Base-by-base conservation (phyloP, 352 stramenopile genomes). In the Phytopythium litorale region DNA sequence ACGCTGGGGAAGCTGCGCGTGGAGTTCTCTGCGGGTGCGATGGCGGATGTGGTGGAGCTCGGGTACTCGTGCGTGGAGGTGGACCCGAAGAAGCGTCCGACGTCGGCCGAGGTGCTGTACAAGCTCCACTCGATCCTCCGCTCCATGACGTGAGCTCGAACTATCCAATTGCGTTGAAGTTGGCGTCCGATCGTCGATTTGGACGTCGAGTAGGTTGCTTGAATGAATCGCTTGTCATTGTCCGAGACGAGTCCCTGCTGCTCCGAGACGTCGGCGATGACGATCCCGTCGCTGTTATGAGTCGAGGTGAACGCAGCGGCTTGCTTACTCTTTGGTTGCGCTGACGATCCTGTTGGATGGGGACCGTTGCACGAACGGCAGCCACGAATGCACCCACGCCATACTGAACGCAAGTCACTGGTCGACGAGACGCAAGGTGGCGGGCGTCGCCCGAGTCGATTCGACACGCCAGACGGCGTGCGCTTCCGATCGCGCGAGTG, bases 91-190 rank as follows among this genome's bases (percentile, higher is more conserved):
- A 59, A 66, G 3, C 70, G 70, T n/a, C 70, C 70, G 28, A 77
- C 56, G 5, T 63, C 66, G 1, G 62, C 70, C 25, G 64, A 82
- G 45, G 70, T 64, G 37, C 53, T 80, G 30, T 73, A 79, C 67
- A 62, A 45, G 25, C 67, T 87, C 18, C 70, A 81, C 3, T 70
- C 42, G 11, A 65, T 74, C 56, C 60, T 76, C 2, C 53, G 68
- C 7, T 33, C 32, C 13, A n/a, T 58, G 33, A 9, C 50, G 28
- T 78, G 15, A 19, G 35, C 9, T 28, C 25, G 8, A 18, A 45
- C 40, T 45, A 28, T 28, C 25, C 25, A 28, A 28, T 28, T 28
- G 25, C 25, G 25, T 28, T 28, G 25, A 28, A 28, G 25, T 28
- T 28, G 25, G 25, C 25, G 25, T 28, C 25, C 25, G 25, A 28